phyloP scores from a whole-genome alignment of 1,284 basidiomycete genomes.

The Microbotryum lychnidis-dioicae region DNA sequence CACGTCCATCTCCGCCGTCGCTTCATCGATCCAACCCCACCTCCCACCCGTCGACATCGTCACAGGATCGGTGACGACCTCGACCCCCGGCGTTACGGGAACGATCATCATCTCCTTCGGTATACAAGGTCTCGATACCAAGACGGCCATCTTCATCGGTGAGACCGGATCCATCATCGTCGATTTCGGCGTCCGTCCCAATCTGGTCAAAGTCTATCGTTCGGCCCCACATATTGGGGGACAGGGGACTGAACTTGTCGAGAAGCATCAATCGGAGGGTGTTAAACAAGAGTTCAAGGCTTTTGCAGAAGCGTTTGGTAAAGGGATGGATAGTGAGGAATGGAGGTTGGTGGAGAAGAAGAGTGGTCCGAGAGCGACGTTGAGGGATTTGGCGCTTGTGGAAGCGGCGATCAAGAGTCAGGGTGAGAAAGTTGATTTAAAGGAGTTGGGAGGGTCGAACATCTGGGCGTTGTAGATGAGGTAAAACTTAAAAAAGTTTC shows the following conservation, averaged over 20 bases:
- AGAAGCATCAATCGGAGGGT: neutral
- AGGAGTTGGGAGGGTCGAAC: constrained; percentile 6
- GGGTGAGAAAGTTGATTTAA: constrained; percentile 2
- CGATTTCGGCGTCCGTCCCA: constrained; percentile 2
- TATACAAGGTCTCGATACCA: constrained; percentile 2
- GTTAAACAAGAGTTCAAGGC: constrained; percentile 25
- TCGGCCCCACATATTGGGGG: neutral
- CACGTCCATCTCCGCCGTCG: constrained; percentile 9
- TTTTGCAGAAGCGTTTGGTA: constrained; percentile 10
- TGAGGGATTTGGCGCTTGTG: constrained; percentile 28
- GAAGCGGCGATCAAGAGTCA: constrained; percentile 24
- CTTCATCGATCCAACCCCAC: constrained; percentile 17
- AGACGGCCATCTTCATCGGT: constrained; percentile 11
- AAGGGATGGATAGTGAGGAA: neutral
- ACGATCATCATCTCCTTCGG: constrained; percentile 23
- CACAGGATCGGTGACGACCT: constrained; percentile 8
- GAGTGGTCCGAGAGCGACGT: constrained; percentile 26
- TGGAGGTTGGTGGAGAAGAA: constrained; percentile 6
- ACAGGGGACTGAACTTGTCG: neutral
- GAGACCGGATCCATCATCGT: constrained; percentile 13
- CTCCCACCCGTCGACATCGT: constrained; percentile 31
- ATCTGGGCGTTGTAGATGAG: constrained; percentile 1
- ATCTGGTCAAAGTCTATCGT: neutral
- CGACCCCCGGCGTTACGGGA: constrained; percentile 9
- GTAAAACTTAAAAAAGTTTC: too few relatives aligned